phyloP scores from a whole-genome alignment of 768 basidiomycete species.

The Calocybe indica region DNA sequence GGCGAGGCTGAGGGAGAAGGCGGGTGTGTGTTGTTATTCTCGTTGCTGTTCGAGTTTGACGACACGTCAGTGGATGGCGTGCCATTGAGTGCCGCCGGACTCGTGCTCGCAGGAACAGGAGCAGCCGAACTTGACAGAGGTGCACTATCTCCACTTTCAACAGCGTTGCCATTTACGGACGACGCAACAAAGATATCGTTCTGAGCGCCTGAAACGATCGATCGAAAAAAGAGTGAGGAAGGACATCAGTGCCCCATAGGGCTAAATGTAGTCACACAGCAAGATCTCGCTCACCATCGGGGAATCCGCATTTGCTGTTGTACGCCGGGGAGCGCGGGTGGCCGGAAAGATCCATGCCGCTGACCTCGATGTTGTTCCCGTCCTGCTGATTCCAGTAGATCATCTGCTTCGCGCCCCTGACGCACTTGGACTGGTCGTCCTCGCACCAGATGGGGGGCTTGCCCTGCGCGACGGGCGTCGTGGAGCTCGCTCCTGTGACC shows the following conservation, averaged over 20 bases:
- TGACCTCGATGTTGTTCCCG: conserved; percentile 42
- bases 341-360: conserved; percentile 32
- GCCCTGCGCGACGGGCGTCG: conserved; percentile 30
- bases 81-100: background rate
- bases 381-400: conserved; percentile 45
- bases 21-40: background rate
- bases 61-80: background rate
- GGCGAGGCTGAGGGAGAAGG: background rate
- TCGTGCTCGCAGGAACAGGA: background rate
- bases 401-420: conserved; percentile 49
- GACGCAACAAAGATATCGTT: conserved; percentile 35
- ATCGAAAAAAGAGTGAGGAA: background rate
- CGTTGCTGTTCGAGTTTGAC: background rate
- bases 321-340: conserved; percentile 40
- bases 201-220: conserved; percentile 28
- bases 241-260: background rate
- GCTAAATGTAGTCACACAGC: conserved; percentile 1
- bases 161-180: background rate
- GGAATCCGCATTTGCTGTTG: conserved; percentile 42
- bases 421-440: conserved; percentile 33
- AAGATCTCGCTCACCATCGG: conserved; percentile 29
- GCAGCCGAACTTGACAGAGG: background rate
- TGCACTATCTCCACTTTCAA: background rate
- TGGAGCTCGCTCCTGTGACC: conserved; percentile 38
- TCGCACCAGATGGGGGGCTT: conserved; percentile 51